These are phyloP conservation scores for Anastatica hierochuntica DNA, from an alignment of 345 rosid genomes.

Conservation along the genomic window DNA sequence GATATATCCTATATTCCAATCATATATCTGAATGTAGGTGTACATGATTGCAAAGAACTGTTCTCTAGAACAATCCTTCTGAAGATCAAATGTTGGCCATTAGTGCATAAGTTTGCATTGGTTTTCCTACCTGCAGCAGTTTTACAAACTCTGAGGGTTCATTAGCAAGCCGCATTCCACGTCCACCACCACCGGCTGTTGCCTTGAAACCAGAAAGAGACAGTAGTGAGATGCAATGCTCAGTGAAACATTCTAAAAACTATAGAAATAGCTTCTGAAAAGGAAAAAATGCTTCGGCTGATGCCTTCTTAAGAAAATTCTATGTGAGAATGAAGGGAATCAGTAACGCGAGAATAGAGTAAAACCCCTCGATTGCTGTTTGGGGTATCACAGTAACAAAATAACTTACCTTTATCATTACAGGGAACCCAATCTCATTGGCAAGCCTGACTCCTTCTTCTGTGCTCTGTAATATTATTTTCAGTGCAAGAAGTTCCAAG, in stretches of 20 bases:
- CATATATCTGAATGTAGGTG: neutral
- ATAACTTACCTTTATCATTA: conserved; percentile 82
- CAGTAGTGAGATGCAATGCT: neutral
- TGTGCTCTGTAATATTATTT: conserved; percentile 50
- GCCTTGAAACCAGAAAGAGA: conserved; percentile 41
- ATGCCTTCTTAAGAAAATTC: neutral
- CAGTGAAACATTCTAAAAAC: neutral
- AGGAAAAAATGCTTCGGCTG: neutral
- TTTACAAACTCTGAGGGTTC: conserved; percentile 93
- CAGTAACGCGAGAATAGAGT: neutral
- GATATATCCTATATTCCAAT: neutral
- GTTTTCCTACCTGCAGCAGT: conserved; percentile 63
- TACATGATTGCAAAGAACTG: neutral
- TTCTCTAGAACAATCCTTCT: neutral
- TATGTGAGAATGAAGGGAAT: neutral
- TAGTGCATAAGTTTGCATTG: neutral
- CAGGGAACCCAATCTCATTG: conserved; percentile 82
- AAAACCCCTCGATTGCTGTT: neutral
- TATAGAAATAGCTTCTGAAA: neutral
- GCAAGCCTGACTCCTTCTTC: conserved; percentile 88
- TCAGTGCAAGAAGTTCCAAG: conserved; percentile 6
- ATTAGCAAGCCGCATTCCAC: conserved; percentile 98
- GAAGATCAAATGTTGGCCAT: neutral
- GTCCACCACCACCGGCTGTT: conserved; percentile 99
- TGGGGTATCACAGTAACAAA: neutral